These are phyloP conservation scores for Colletotrichum sp. DNA, from an alignment of 2,329 filamentous ascomycete genomes.

Conservation along the genomic window DNA sequence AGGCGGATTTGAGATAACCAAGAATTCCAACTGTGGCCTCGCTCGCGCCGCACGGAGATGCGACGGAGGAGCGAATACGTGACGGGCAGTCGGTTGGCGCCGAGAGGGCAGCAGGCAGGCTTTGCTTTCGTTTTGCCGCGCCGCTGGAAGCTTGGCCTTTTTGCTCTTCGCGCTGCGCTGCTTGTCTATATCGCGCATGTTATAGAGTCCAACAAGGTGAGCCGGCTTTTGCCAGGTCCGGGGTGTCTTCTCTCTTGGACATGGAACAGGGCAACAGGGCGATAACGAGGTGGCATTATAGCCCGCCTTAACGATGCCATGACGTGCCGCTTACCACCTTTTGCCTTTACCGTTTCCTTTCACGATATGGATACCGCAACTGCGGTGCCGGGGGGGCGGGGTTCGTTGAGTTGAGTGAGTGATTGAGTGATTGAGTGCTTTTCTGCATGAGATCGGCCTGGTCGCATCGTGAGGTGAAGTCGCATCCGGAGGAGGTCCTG, in stretches of 20 bases:
- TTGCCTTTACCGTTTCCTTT: neutral
- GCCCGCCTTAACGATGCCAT: constrained; percentile 2
- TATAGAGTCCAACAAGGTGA: neutral
- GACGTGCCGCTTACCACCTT: constrained; percentile 10
- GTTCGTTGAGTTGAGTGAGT: neutral
- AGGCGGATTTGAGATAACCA: neutral
- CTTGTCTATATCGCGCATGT: neutral
- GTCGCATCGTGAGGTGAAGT: neutral
- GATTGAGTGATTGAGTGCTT: neutral
- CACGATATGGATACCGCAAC: neutral
- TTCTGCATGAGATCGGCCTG: neutral
- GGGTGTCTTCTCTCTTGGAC: neutral
- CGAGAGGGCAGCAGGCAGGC: neutral
- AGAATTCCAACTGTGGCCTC: neutral
- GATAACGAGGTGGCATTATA: constrained; percentile 11
- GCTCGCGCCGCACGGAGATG: neutral
- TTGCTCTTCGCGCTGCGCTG: neutral
- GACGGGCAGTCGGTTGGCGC: neutral
- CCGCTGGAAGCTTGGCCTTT: neutral
- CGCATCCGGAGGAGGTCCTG: neutral
- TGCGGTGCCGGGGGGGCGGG: neutral
- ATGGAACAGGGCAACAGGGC: neutral
- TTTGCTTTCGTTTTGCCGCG: neutral
- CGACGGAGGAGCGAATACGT: neutral
- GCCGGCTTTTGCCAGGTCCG: neutral